Conservation (phyloP, 768 basidiomycete species). For the Peribolospora baueri region DNA sequence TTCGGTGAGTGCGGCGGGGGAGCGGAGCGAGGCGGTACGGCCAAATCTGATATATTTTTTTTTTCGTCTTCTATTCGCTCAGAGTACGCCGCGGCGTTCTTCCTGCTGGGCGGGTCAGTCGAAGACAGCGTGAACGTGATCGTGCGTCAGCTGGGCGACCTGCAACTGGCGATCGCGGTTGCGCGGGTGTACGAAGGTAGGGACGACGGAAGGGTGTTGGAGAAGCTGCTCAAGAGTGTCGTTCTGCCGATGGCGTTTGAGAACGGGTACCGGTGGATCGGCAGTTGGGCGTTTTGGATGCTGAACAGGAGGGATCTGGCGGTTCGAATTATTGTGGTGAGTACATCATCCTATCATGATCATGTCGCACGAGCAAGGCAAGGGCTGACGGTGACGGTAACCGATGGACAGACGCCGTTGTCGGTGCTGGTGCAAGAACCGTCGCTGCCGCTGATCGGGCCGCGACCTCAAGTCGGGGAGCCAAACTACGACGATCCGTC, state of each 20-base stretch:
- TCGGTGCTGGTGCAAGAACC: conserved; percentile 6
- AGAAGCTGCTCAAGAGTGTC: conserved; percentile 40
- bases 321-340: conserved; percentile 66
- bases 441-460: conserved; percentile 18
- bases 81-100: conserved; percentile 99
- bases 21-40: background rate
- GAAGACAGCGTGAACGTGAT: conserved; percentile 84
- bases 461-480: conserved; percentile 37
- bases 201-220: conserved; percentile 53
- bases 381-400: background rate
- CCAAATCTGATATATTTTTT: background rate
- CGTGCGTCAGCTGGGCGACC: conserved; percentile 61
- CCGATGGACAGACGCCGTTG: conserved; percentile 9
- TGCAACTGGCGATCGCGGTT: conserved; percentile 68
- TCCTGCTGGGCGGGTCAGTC: conserved; percentile 63
- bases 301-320: conserved; percentile 67
- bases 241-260: conserved; percentile 66
- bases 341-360: conserved; percentile 14
- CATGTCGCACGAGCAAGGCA: background rate
- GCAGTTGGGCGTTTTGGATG: conserved; percentile 90
- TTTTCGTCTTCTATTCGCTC: conserved; percentile 5
- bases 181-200: conserved; percentile 62
- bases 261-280: conserved; percentile 75
- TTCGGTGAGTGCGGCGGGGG: conserved; percentile 40
- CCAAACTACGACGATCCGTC: conserved; percentile 85